Evolutionary conservation across 805 yeast species (phyloP).

Genomic region (Pichia paraexigua): DNA sequence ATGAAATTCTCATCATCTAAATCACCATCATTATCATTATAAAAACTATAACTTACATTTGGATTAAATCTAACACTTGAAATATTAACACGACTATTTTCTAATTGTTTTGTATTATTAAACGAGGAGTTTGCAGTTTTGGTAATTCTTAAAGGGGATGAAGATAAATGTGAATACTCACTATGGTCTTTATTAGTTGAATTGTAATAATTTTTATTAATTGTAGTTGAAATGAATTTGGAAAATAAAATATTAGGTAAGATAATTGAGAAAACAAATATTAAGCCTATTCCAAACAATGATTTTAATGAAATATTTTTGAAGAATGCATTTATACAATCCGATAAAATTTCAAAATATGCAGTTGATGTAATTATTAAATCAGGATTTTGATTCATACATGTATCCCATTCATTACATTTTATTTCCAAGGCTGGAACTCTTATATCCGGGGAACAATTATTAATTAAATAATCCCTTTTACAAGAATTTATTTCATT

Average conservation of each 20-base stretch:
- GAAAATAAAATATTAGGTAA: conserved; percentile 25
- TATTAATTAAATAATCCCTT: conserved; percentile 59
- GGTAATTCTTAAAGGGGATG: conserved; percentile 1
- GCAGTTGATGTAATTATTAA: conserved; percentile 27
- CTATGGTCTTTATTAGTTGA: background rate
- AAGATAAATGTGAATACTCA: background rate
- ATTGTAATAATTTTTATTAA: conserved; percentile 21
- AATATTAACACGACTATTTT: background rate
- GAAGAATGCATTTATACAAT: conserved; percentile 28
- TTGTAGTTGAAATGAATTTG: conserved; percentile 19
- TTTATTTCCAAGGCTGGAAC: conserved; percentile 68
- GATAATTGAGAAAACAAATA: conserved; percentile 13
- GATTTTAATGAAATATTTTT: conserved; percentile 23
- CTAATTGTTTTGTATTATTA: background rate
- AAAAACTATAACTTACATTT: conserved; percentile 23
- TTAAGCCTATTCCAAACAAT: conserved; percentile 14
- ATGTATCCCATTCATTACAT: conserved; percentile 70
- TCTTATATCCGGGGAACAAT: conserved; percentile 55
- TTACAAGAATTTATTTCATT: conserved; percentile 64
- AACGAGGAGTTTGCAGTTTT: background rate
- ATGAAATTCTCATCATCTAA: conserved; percentile 1
- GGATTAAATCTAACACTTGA: conserved; percentile 24
- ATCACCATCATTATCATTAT: conserved; percentile 6
- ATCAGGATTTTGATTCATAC: conserved; percentile 76
- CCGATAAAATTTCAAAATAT: conserved; percentile 28